A percentile compares a stretch with the other conserved stretches of the same genome.
Evolutionary conservation across 371 early-diverging fungal species (phyloP).

Genomic region (Lichtheimia hyalospora): DNA sequence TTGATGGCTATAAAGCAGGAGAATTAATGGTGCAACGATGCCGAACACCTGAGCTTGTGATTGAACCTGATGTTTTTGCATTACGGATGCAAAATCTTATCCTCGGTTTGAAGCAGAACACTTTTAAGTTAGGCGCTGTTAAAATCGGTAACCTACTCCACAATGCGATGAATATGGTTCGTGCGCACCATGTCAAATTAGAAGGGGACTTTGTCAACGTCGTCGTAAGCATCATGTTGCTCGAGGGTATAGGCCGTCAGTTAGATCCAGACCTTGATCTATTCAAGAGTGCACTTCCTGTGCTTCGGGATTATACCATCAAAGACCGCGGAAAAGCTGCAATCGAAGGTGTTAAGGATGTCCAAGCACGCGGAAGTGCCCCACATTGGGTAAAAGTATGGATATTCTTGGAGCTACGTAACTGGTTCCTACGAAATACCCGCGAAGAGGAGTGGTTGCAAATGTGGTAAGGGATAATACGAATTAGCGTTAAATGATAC

Average conservation of each 20-base stretch:
- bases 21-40: conserved; percentile 89
- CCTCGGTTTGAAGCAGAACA: conserved; percentile 61
- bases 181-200: conserved; percentile 87
- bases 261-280: conserved; percentile 92
- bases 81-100: conserved; percentile 78
- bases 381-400: conserved; percentile 74
- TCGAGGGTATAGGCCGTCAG: conserved; percentile 93
- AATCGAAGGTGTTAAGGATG: conserved; percentile 53
- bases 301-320: conserved; percentile 66
- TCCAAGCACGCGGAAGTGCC: conserved; percentile 43
- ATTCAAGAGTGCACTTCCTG: conserved; percentile 79
- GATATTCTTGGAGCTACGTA: conserved; percentile 75
- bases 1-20: conserved; percentile 82
- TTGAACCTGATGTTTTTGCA: conserved; percentile 77
- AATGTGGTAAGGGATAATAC: conserved; percentile 34
- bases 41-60: conserved; percentile 69
- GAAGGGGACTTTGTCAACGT: conserved; percentile 95
- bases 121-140: conserved; percentile 79
- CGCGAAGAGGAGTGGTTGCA: conserved; percentile 51
- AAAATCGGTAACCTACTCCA: conserved; percentile 77
- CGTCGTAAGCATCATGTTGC: conserved; percentile 82
- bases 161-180: conserved; percentile 82
- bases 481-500: background rate
- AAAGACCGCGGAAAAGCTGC: conserved; percentile 59
- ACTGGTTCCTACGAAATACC: conserved; percentile 51